Evolutionary conservation across 768 basidiomycete species (phyloP).

Genomic region (Leccinum olivaceopallidum): DNA sequence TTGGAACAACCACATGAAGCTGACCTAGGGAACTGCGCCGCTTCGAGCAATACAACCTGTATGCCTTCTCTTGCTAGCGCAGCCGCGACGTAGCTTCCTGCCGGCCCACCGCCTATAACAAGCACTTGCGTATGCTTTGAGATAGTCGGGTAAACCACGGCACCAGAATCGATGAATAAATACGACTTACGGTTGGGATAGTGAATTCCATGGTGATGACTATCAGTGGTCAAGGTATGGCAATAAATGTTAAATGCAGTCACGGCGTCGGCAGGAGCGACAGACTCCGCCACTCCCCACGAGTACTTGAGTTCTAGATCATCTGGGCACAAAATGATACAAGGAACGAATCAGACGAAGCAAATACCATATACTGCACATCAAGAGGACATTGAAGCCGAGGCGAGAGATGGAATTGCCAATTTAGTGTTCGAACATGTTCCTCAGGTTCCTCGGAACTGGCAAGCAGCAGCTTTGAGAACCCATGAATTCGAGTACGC

Average conservation of each 20-base stretch:
- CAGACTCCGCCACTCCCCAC: not conserved
- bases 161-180: not conserved
- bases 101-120: slow-evolving; percentile 62
- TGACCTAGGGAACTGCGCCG: slow-evolving; percentile 55
- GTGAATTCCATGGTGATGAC: slow-evolving; percentile 8
- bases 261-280: not conserved
- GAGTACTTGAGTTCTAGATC: not conserved
- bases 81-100: slow-evolving; percentile 56
- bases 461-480: not conserved
- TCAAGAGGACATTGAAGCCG: slow-evolving; percentile 9
- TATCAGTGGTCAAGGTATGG: not conserved
- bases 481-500: slow-evolving; percentile 5
- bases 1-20: not conserved
- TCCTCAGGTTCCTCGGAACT: not conserved
- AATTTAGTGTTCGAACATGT: slow-evolving; percentile 1
- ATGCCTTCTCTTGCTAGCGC: slow-evolving; percentile 57
- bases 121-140: slow-evolving; percentile 34
- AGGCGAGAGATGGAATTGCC: not conserved
- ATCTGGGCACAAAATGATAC: not conserved
- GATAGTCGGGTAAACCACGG: not conserved
- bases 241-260: not conserved
- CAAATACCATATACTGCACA: not conserved
- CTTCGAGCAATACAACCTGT: slow-evolving; percentile 57
- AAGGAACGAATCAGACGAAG: not conserved
- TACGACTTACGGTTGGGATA: slow-evolving; percentile 26